Evolutionary conservation across 768 basidiomycete species (phyloP).

Genomic region (Lentinus tigrinus): DNA sequence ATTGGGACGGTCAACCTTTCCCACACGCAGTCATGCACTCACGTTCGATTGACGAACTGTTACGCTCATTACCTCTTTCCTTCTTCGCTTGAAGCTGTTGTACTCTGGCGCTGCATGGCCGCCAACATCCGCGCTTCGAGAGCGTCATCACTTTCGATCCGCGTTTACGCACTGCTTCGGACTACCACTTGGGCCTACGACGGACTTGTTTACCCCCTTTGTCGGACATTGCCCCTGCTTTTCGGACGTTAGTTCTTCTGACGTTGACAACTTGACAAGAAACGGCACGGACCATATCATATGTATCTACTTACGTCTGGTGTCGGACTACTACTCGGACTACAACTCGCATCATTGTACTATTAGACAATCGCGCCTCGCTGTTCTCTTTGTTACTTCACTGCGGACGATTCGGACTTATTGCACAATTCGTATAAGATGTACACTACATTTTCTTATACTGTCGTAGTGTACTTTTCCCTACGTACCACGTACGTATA

Average conservation of each 20-base stretch:
- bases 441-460: slow-evolving; percentile 3
- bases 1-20: background rate
- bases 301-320: slow-evolving; percentile 15
- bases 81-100: slow-evolving; percentile 7
- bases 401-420: slow-evolving; percentile 16
- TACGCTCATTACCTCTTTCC: slow-evolving; percentile 18
- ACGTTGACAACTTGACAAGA: background rate
- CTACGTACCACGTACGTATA: slow-evolving; percentile 13
- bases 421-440: slow-evolving; percentile 16
- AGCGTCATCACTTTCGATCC: slow-evolving; percentile 15
- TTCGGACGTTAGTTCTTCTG: slow-evolving; percentile 4
- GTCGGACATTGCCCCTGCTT: slow-evolving; percentile 3
- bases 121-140: slow-evolving; percentile 15
- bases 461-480: slow-evolving; percentile 13
- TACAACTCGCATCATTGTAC: slow-evolving; percentile 16
- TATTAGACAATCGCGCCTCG: slow-evolving; percentile 17
- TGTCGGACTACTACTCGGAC: slow-evolving; percentile 9
- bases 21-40: slow-evolving; percentile 14
- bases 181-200: slow-evolving; percentile 9
- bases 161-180: slow-evolving; percentile 11
- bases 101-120: slow-evolving; percentile 14
- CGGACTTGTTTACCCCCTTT: slow-evolving; percentile 9
- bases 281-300: slow-evolving; percentile 4
- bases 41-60: slow-evolving; percentile 23
- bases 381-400: slow-evolving; percentile 7